phyloP scores from a whole-genome alignment of 208 protist genomes.

The Leishmania turanica region DNA sequence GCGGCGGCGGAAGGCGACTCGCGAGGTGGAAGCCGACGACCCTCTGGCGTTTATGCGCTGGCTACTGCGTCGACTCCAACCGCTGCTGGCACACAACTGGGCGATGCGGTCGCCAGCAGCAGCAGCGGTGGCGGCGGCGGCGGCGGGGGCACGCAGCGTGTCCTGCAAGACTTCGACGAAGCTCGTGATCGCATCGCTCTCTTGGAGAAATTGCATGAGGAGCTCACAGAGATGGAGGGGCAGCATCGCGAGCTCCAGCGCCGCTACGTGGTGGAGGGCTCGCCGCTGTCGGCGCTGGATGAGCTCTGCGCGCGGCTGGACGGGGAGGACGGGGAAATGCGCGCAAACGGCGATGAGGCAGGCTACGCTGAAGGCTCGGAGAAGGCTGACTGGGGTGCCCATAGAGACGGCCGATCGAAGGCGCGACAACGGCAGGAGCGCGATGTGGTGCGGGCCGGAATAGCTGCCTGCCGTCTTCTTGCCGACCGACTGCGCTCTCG shows the following conservation, averaged over 20 bases:
- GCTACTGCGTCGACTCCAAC: background rate
- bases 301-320: slow-evolving; percentile 4
- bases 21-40: slow-evolving; percentile 10
- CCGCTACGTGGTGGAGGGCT: slow-evolving; percentile 32
- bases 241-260: slow-evolving; percentile 24
- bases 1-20: background rate
- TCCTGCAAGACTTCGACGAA: slow-evolving; percentile 18
- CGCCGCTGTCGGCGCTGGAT: slow-evolving; percentile 12
- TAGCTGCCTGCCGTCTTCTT: slow-evolving; percentile 15
- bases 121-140: background rate
- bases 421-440: background rate
- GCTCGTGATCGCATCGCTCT: slow-evolving; percentile 4
- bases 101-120: background rate
- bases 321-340: slow-evolving; percentile 1
- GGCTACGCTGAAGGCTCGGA: background rate
- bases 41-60: slow-evolving; percentile 7
- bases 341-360: background rate
- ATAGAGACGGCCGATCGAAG: background rate
- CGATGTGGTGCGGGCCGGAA: background rate
- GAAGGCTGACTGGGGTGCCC: background rate
- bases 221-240: slow-evolving; percentile 16
- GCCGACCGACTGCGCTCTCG: slow-evolving; percentile 14
- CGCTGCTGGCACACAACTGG: background rate
- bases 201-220: slow-evolving; percentile 19
- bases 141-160: slow-evolving; percentile 12